Base-by-base conservation (phyloP, 2,329 filamentous ascomycete species). In the Emergomyces orientalis region DNA sequence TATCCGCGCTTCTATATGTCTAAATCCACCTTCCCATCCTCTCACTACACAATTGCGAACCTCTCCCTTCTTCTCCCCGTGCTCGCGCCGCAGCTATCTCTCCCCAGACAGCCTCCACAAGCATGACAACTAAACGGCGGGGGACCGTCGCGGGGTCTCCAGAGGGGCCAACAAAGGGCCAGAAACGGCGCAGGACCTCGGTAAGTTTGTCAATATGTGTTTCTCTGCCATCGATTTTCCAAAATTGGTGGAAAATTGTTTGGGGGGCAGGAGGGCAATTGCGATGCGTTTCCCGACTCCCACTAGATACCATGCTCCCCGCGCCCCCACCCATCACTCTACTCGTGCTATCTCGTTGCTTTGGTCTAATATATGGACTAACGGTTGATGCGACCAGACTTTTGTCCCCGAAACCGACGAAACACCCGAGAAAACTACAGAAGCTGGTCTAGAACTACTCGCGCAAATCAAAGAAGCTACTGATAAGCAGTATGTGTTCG, bases 121-220 rank as follows among this genome's bases (percentile, higher is more conserved):
- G 56, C 62, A 65, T 67, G 65, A 62, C 66, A 51, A 63, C 55
- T 43, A 66, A 67, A 74, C 64, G 76, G 79, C 56, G 85, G 90
- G 49, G 84, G 84, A 64, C 87, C 54, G 39, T 59, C 45, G 61
- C 63, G 47, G 62, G 57, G 37, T 62, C 63, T 47, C 62, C 63
- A 27, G 66, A 67, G 9, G 37, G 62, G 13, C 62, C 63, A 30
- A 43, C 34, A 43, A 65, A 64, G 60, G 61, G 60, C 25, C 63
- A 63, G 30, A 67, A 67, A 60, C 66, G 66, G 49, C 62, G 63
- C 56, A 64, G 63, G 62, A 55, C 62, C 59, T 64, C 66, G 27
- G 66, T 67, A 64, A 65, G 66, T 63, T 3, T 49, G 14, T 49
- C 25, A 1, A 2, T 45, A 11, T 47, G 27, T 61, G 25, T 14